Conservation (phyloP, 345 rosid species). For the Orychophragmus violaceus region DNA sequence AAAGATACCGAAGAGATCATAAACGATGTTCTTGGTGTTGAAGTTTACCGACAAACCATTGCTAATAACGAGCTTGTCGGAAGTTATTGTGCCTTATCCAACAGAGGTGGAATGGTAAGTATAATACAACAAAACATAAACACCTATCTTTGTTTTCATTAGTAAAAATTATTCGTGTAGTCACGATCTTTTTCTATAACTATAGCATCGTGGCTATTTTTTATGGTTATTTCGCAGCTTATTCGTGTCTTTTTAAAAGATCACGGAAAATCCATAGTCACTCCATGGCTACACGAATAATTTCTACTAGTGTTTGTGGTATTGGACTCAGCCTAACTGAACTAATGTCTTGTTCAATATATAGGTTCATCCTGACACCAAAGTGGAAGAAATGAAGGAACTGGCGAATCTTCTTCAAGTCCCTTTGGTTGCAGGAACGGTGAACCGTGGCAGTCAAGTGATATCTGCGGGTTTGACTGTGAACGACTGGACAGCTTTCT, state of each 20-base stretch:
- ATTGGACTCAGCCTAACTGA: no score
- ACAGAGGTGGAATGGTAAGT: slow-evolving; percentile 76
- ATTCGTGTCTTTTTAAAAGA: no score
- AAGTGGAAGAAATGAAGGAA: slow-evolving; percentile 71
- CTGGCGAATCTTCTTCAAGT: slow-evolving; percentile 73
- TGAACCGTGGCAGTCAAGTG: slow-evolving; percentile 67
- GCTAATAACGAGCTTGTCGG: slow-evolving; percentile 81
- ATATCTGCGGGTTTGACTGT: slow-evolving; percentile 68
- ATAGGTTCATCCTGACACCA: slow-evolving; percentile 33
- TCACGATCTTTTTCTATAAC: no score
- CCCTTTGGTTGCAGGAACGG: slow-evolving; percentile 61
- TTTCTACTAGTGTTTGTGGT: no score
- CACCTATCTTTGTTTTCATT: neutral
- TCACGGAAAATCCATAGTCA: no score
- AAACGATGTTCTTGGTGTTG: slow-evolving; percentile 80
- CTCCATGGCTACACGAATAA: no score
- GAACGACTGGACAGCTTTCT: slow-evolving; percentile 73
- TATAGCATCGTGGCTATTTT: no score
- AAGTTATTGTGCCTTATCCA: slow-evolving; percentile 72
- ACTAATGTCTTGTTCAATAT: no score
- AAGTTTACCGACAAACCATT: slow-evolving; percentile 72
- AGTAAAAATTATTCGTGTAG: no score
- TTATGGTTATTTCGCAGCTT: no score
- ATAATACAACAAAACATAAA: slow-evolving; percentile 22
- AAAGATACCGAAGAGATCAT: slow-evolving; percentile 76